Base-by-base conservation (phyloP, 352 stramenopile genomes). In the Pythium plurisporium region DNA sequence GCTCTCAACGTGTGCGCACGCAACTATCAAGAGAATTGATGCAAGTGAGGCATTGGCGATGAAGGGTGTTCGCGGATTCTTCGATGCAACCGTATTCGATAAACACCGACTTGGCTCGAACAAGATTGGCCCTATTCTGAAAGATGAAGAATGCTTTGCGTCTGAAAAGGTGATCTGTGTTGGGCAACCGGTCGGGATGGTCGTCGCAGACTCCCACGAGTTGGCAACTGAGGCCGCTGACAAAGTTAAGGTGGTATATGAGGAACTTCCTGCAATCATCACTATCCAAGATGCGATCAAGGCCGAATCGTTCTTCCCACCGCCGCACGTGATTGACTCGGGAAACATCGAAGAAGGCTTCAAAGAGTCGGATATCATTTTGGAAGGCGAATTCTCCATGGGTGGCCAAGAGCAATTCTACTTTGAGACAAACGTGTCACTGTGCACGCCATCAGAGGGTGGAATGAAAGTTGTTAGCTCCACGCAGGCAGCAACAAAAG, bases 351-450 rank as follows among this genome's bases (percentile, higher is more conserved):
- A 86, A 19, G 69, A 82, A 31, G 92, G 79, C 1, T 70, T 91
- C 19, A 71, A 70, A 15, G 68, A 88, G 40, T 77, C 76, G 4
- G 77, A 91, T 36, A 64, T 91, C 29, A 74, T 95, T 19, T 67
- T 96, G 4, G 83, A 96, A 44, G 95, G 95, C 20, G 86, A 92
- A 12, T 85, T 98, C 34, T 74, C 85, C 29, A 87, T 95, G 47
- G 92, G 91, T 20, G 94, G 91, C 7, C 95, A 98, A 59, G 93
- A 98, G 58, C 95, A 98, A 69, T 98, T 98, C 62, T 98, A 98
- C 74, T 88, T 98, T 20, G 92, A 98, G 67, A 96, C 88, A 10
- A 93, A 97, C 44, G 76, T 86, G 10, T 86, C 84, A 5, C 62
- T 97, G 5, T 90, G 71, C 27, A 84, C 74, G 3, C 88, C 90